Evolutionary conservation across 495 filamentous ascomycete genomes (phyloP), one percentile per base, ranked within the genome.

Genomic region (Penicillium angulare): DNA sequence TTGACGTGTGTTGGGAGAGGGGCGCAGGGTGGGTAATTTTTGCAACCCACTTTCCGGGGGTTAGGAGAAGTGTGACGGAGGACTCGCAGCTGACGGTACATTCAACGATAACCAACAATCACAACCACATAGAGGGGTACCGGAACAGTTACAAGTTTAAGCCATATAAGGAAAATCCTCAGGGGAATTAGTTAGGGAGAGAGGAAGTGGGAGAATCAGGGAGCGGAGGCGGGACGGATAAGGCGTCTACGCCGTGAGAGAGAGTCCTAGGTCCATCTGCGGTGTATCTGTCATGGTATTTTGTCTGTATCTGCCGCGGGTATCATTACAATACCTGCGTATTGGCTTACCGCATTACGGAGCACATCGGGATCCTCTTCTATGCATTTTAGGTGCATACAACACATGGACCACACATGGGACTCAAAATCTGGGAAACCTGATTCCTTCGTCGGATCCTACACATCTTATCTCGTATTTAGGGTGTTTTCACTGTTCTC

Each of bases 191-290:
- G 38, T 22, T 23, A 39, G 5, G 18, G 10, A 20, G 17, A 20
- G 24, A 36, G 55, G 35, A 24, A 36, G 31, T 42, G 43, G 38
- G 52, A 34, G 51, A 50, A 24, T 47, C 38, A 33, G 43, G 34
- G 49, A 55, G 46, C 44, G 52, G 58, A 56, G 47, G 57, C 53
- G 50, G 49, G 53, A 57, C 53, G 57, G 53, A 53, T 56, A 50
- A 61, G 54, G 58, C 57, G 54, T 40, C 50, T 54, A 33, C 49
- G 34, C 43, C 34, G 21, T 24, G 38, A 41, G 38, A 41, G 21
- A n/a, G n/a, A n/a, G n/a, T n/a, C n/a, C n/a, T n/a, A n/a, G n/a
- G n/a, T n/a, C n/a, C n/a, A n/a, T n/a, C n/a, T n/a, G n/a, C n/a
- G n/a, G n/a, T n/a, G 27, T 31, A 7, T 12, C 13, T 7, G 27